Base-by-base conservation (phyloP, 352 stramenopile genomes). In the Phytophthora nicotianae region DNA sequence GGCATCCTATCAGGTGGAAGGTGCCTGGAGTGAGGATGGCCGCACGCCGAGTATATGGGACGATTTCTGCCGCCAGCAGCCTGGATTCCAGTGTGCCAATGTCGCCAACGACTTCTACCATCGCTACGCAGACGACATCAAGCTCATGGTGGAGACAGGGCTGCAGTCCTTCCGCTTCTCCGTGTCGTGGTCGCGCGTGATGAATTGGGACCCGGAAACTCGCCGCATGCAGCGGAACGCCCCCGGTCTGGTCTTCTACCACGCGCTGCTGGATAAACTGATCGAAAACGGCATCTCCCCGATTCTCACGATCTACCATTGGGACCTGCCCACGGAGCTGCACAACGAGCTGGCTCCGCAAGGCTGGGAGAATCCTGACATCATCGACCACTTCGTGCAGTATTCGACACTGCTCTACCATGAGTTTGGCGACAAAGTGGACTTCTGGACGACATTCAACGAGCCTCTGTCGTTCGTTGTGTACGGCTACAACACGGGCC, bases 371-470 rank as follows among this genome's bases (percentile, higher is more conserved):
- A 83, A 79, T 32, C 56, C 57, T 9, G 65, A 73, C 24, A 81
- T 90, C 23, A 72, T 89, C 2, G 65, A 72, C 8, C 68, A 83
- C 40, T 97, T 96, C 62, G 75, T 79, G 11, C 61, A 89, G 23
- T 99, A 98, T 63, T 87, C 93, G 47, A 64, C 48, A 51, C 97
- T 66, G 59, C 97, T 75, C 75, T 97, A 71, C 24, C 95, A 97
- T 50, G 79, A 80, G 33, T 98, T 98, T 73, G 93, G 95, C 20
- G 74, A 87, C 58, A 81, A 95, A 32, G 91, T 98, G 4, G 89
- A 97, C 57, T 85, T 85, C 50, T 99, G 95, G 94, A 89, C 97
- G 24, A 98, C 95, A 5, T 86, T 99, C 59, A 98, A 99, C 63
- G 96, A 98, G 73, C 75, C 90, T 0, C 95, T 87, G 83, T 98